phyloP scores from a whole-genome alignment of 441 rosid genomes.

The Populus trichocarpa region DNA sequence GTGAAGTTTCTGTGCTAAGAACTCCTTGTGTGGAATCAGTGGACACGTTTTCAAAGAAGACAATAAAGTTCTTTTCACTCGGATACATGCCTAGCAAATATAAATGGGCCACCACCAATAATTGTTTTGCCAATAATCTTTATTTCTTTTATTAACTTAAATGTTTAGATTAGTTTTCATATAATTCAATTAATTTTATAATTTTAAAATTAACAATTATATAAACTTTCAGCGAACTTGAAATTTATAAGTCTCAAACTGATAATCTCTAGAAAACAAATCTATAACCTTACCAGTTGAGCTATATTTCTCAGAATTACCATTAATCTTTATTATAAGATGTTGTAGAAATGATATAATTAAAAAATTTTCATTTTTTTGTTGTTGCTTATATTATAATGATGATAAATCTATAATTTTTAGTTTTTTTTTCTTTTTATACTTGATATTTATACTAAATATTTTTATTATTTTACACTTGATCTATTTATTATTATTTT shows the following conservation, averaged over 20 bases:
- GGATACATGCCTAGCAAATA: not conserved
- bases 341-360: too few species aligned
- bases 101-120: not conserved
- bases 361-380: too few species aligned
- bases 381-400: too few species aligned
- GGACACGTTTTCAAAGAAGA: constrained; percentile 14
- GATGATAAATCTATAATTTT: too few species aligned
- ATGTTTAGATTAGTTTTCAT: fast-evolving
- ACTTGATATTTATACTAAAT: too few species aligned
- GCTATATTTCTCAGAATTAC: fast-evolving
- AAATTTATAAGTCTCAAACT: fast-evolving
- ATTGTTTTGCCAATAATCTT: too few species aligned
- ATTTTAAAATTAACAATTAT: too few species aligned
- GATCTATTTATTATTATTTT: too few species aligned
- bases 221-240: fast-evolving
- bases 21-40: not conserved
- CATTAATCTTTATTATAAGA: too few species aligned
- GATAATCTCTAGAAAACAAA: fast-evolving
- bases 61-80: constrained; percentile 17
- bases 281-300: fast-evolving
- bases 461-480: too few species aligned
- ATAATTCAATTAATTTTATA: too few species aligned
- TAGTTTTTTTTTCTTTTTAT: too few species aligned
- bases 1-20: not conserved
- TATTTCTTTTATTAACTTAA: not conserved